Evolutionary conservation across 257 asterid genomes (phyloP).

Genomic region (Ocimum tenuiflorum): DNA sequence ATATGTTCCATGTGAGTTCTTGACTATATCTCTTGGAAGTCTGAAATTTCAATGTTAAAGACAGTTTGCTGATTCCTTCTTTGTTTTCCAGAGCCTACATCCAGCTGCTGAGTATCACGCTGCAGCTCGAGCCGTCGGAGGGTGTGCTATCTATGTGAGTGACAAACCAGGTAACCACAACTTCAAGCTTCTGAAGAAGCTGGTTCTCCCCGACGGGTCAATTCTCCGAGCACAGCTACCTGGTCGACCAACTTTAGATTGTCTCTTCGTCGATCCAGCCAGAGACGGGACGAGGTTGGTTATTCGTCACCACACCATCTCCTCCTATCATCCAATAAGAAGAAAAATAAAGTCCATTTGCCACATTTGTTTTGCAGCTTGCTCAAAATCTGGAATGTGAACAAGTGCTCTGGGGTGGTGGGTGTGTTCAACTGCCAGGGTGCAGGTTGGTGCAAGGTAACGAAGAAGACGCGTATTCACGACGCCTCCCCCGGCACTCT

Average conservation of each 20-base stretch:
- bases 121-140: slow-evolving; percentile 89
- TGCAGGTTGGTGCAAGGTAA: slow-evolving; percentile 87
- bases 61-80: background rate
- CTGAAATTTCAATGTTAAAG: background rate
- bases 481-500: slow-evolving; percentile 87
- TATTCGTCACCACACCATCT: background rate
- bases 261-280: slow-evolving; percentile 85
- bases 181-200: slow-evolving; percentile 77
- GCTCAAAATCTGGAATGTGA: slow-evolving; percentile 87
- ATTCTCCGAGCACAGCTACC: slow-evolving; percentile 84
- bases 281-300: slow-evolving; percentile 94
- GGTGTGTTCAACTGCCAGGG: slow-evolving; percentile 99
- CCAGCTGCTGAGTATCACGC: slow-evolving; percentile 92
- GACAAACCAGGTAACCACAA: slow-evolving; percentile 93
- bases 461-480: slow-evolving; percentile 79
- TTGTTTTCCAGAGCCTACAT: slow-evolving; percentile 66
- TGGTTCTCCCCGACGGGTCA: slow-evolving; percentile 92
- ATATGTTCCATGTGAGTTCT: slow-evolving; percentile 75
- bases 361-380: slow-evolving; percentile 59
- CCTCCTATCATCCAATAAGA: background rate
- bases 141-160: slow-evolving; percentile 76
- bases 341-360: slow-evolving; percentile 23
- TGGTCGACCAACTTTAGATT: slow-evolving; percentile 84
- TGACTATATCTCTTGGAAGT: background rate
- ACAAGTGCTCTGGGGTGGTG: slow-evolving; percentile 71